Base-by-base conservation (phyloP, 345 rosid species). In the Moricandia moricandioides region DNA sequence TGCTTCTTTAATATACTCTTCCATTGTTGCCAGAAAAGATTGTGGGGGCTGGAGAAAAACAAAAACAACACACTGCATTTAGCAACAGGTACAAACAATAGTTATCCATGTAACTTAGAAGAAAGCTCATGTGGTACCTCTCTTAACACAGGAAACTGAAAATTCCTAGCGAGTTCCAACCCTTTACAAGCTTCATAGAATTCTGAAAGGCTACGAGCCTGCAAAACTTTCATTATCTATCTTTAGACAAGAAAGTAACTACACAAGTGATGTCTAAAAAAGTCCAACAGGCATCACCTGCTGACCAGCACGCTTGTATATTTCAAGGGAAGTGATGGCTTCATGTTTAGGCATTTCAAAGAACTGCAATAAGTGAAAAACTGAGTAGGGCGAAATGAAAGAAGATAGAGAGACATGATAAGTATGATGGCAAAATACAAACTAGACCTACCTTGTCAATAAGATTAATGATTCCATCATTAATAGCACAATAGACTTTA, bases 331-430 rank as follows among this genome's bases (percentile, higher is more conserved):
- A 70, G 69, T 88, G 66, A 90, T 57, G 56, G 98, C 98, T 84
- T 92, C 98, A 71, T 92, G 98, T 59, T 93, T 89, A 71, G 98
- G 95, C 98, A 92, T 92, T 86, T 90, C 98, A 86, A 92, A 92
- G 79, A 92, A 92, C 97, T 96, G 91, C 81, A 86, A 72, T 24
- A 61, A 10, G 76, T 31, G 74, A 9, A 40, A 45, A n/a, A 56
- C 5, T 7, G 2, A 7, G 40, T 62, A 62, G 58, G 71, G 18
- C 74, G 7, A 18, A 79, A 73, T 18, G 24, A 70, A 27, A 43
- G 6, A 43, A 12, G 16, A 43, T 4, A 43, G 16, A 8, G 43
- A 43, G 69, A 64, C 18, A 8, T 68, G 24, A 67, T 65, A 73
- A 12, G 11, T 34, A 63, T 47, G 66, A 56, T 34, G 17, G 62